phyloP scores from a whole-genome alignment of 2,329 filamentous ascomycete genomes.

The Apiospora koreana region DNA sequence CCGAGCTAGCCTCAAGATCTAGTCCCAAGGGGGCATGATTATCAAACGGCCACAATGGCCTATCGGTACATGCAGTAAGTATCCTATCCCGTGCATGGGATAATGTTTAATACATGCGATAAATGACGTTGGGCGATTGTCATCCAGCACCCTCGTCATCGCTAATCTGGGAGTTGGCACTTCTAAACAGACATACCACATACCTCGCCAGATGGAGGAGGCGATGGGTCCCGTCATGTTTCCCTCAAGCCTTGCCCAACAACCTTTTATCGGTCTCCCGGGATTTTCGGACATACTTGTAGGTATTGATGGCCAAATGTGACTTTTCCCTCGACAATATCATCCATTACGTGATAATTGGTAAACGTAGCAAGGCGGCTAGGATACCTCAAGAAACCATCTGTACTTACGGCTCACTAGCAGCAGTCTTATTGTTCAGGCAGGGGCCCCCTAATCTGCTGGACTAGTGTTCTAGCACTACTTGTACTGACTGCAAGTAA shows the following conservation, averaged over 20 bases:
- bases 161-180: background rate
- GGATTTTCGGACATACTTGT: background rate
- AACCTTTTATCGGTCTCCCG: background rate
- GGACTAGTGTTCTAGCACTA: background rate
- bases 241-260: background rate
- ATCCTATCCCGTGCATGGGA: background rate
- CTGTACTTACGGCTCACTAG: background rate
- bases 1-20: background rate
- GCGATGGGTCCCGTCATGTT: background rate
- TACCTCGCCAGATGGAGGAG: background rate
- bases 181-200: background rate
- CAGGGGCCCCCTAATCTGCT: background rate
- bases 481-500: background rate
- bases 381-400: background rate
- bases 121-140: background rate
- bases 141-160: background rate
- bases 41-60: background rate
- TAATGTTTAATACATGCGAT: background rate
- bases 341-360: background rate
- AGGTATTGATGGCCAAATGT: background rate
- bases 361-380: background rate
- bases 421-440: background rate
- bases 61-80: background rate
- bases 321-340: background rate
- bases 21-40: background rate